Evolutionary conservation across 345 rosid genomes (phyloP).

Genomic region (Aethionema arabicum): DNA sequence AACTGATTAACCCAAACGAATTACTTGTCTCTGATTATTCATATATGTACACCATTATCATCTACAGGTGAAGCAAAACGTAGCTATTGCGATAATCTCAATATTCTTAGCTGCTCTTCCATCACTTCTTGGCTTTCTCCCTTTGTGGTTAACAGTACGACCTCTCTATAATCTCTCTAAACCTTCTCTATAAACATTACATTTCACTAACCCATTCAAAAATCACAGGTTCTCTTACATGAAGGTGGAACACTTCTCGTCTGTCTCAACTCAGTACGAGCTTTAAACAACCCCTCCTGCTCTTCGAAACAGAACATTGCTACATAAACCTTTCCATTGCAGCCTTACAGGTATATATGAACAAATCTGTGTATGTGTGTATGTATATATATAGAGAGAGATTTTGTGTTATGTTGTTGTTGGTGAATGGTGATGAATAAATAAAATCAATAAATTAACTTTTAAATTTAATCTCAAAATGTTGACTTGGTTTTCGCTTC

Average conservation of each 20-base stretch:
- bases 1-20: too few relatives aligned
- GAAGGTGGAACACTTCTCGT: constrained; percentile 95
- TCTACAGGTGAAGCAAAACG: constrained; percentile 89
- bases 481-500: too few relatives aligned
- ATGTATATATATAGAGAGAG: too few relatives aligned
- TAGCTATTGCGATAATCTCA: constrained; percentile 71
- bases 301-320: constrained; percentile 74
- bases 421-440: too few relatives aligned
- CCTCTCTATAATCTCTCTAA: background rate
- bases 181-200: background rate
- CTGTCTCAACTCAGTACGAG: constrained; percentile 83
- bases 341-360: background rate
- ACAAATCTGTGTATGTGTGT: too few relatives aligned
- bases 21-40: too few relatives aligned
- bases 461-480: too few relatives aligned
- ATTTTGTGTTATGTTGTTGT: too few relatives aligned
- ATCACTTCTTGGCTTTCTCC: constrained; percentile 83
- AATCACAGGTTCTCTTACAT: constrained; percentile 73
- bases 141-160: constrained; percentile 92
- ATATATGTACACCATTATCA: background rate
- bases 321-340: too few relatives aligned
- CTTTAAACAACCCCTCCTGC: constrained; percentile 82
- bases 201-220: background rate
- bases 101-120: constrained; percentile 80
- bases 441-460: too few relatives aligned